Base-by-base conservation (phyloP, 1,284 basidiomycete genomes). In the Marasmius sp. region DNA sequence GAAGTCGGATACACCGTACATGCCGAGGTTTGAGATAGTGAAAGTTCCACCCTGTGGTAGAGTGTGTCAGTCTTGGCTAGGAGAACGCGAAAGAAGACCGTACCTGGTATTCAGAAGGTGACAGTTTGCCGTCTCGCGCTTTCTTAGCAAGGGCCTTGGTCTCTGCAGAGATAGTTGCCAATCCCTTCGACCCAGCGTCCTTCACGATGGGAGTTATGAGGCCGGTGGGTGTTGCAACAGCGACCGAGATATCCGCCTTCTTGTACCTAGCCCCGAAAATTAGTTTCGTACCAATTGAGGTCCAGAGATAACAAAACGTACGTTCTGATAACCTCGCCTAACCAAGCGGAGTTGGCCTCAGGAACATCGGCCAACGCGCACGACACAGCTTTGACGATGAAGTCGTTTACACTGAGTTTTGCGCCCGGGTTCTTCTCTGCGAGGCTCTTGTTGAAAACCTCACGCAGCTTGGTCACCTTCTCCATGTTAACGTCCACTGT, bases 1-100 rank as follows among this genome's bases (percentile, higher is more conserved):
- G 78, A 99, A 99, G 79, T 97, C 89, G 61, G 88, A 87, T 70
- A 97, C 86, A 69, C 94, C 97, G 73, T 86, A 97, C 97, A 99
- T 99, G 79, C 97, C 97, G 68, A 99, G 85, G 81, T 99, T 99
- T 68, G 97, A 99, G 75, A 99, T 95, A 60, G 97, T 99, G 82
- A 99, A 99, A 11, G 95, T 93, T 60, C 97, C 97, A 66, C 97
- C 97, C 91, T 95, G 39, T 58, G 51, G 37, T 22, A 59, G 33
- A 39, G 48, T 43, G 52, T 58, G 33, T 59, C 12, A 45, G 63
- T 47, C 12, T 37, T 47, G 12, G 36, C 47, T 37, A 36, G 48
- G 16, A n/a, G 22, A 33, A 37, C 18, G 58, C 37, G 37, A 16
- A 47, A 67, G 14, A 33, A 47, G 12, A 45, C 68, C 60, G 5